Evolutionary conservation across 2,329 filamentous ascomycete species (phyloP), one percentile per base, ranked within the genome.

Genomic region (Tympanopsis confertula): DNA sequence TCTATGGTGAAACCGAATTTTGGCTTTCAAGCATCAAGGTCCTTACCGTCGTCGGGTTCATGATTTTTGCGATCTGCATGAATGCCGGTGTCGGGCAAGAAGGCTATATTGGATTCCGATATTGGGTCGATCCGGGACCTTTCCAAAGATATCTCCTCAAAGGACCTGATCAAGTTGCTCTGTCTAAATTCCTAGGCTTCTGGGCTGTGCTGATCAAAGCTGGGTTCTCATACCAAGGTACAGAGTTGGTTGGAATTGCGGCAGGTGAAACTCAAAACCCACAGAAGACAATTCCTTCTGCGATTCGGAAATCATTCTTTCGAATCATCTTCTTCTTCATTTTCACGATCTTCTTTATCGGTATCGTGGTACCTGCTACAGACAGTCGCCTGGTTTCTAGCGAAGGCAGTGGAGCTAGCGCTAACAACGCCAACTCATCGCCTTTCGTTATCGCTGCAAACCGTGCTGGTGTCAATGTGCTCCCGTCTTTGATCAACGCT

Each of bases 21-120:
- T 86, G 78, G 71, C 77, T 88, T 47, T 78, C 81, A 4, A 74
- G 68, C 40, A 75, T 89, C 64, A 89, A 89, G 57, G 80, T 88
- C 39, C 48, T 86, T 36, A 84, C 82, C 19, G 74, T 87, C 28
- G 38, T 84, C 32, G 82, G 82, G 30, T 85, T 87, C 62, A 70
- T 85, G 62, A 70, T 74, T 41, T 70, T 74, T 42, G 62, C 63
- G n/a, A 69, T 73, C 39, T 68, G 67, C 43, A 66, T 74, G 47
- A 67, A 73, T 42, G 66, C 68, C 7, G 71, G 69, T 20, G 69
- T 61, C 7, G 66, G 69, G 17, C 45, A 63, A 5, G 55, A 71
- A 38, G 67, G 66, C 7, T 68, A 69, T 41, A 55, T 74, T 20
- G 70, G 71, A 14, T 74, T 74, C 51, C 57, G 62, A 30, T 71